Evolutionary conservation across 2,329 filamentous ascomycete species (phyloP).

Genomic region (Boeremia lycopersici): DNA sequence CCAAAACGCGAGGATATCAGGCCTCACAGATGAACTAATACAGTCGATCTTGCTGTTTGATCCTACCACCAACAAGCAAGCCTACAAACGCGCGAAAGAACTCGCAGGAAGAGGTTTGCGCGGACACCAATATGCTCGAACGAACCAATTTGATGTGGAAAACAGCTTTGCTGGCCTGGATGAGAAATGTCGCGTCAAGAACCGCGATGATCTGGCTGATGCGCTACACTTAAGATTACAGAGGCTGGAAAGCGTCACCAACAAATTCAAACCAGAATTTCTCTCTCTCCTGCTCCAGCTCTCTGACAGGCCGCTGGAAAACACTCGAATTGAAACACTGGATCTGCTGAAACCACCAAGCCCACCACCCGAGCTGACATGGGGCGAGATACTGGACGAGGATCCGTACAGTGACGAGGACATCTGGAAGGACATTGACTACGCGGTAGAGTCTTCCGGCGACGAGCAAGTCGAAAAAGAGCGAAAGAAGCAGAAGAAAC

Average conservation of each 20-base stretch:
- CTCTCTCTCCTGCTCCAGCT: constrained; percentile 79
- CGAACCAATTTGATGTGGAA: constrained; percentile 57
- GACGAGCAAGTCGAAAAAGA: constrained; percentile 55
- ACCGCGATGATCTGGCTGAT: constrained; percentile 79
- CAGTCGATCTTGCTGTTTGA: constrained; percentile 63
- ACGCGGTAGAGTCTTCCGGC: constrained; percentile 68
- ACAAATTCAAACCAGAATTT: constrained; percentile 78
- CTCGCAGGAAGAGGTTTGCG: constrained; percentile 48
- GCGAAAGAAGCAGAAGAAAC: constrained; percentile 18
- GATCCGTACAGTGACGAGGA: constrained; percentile 73
- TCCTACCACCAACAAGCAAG: constrained; percentile 38
- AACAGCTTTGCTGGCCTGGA: constrained; percentile 61
- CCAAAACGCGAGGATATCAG: constrained; percentile 67
- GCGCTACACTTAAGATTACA: constrained; percentile 65
- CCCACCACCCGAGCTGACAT: constrained; percentile 64
- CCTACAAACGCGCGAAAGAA: constrained; percentile 48
- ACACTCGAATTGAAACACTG: constrained; percentile 70
- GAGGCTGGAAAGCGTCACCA: constrained; percentile 60
- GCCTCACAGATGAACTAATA: constrained; percentile 74
- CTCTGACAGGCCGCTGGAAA: constrained; percentile 77
- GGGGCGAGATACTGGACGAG: constrained; percentile 78
- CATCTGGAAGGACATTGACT: constrained; percentile 75
- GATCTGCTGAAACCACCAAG: constrained; percentile 59
- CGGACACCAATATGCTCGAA: constrained; percentile 51
- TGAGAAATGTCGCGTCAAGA: constrained; percentile 83